These are phyloP conservation scores for Cryptosporidium ryanae DNA, from an alignment of 169 alveolate genomes.

Conservation along the genomic window DNA sequence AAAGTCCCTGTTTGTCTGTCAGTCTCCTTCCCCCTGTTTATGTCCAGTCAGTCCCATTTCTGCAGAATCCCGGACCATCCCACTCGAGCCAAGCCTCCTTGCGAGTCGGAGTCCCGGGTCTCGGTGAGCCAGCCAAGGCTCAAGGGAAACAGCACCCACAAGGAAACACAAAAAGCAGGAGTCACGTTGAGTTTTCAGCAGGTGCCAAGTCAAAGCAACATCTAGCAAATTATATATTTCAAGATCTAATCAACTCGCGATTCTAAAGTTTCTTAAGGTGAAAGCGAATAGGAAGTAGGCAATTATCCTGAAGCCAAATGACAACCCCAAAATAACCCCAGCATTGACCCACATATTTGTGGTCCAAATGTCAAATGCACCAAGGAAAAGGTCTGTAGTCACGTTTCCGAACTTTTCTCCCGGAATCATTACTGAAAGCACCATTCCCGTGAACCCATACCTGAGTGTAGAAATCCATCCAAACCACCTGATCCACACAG, in stretches of 20 bases:
- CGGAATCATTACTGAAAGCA: conserved; percentile 56
- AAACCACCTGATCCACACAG: conserved; percentile 80
- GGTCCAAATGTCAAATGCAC: conserved; percentile 43
- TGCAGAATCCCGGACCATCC: too few relatives aligned
- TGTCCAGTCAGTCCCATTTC: too few relatives aligned
- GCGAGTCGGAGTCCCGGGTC: too few relatives aligned
- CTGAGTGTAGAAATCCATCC: conserved; percentile 80
- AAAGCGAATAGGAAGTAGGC: conserved; percentile 54
- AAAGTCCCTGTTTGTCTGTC: too few relatives aligned
- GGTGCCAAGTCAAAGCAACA: too few relatives aligned
- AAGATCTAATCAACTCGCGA: conserved; percentile 46
- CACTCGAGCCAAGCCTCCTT: too few relatives aligned
- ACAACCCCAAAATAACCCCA: conserved; percentile 19
- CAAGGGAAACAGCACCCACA: too few relatives aligned
- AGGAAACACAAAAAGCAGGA: too few relatives aligned
- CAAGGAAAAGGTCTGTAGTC: conserved; percentile 49
- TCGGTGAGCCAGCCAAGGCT: too few relatives aligned
- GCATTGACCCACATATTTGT: conserved; percentile 23
- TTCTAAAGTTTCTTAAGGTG: conserved; percentile 24
- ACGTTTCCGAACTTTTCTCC: conserved; percentile 45
- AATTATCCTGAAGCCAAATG: conserved; percentile 36
- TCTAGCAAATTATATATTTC: background rate
- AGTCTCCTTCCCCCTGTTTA: too few relatives aligned
- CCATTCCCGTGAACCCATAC: conserved; percentile 78
- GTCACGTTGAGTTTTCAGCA: too few relatives aligned